Evolutionary conservation across 441 rosid species (phyloP).

Genomic region (Erodium chrysanthum): DNA sequence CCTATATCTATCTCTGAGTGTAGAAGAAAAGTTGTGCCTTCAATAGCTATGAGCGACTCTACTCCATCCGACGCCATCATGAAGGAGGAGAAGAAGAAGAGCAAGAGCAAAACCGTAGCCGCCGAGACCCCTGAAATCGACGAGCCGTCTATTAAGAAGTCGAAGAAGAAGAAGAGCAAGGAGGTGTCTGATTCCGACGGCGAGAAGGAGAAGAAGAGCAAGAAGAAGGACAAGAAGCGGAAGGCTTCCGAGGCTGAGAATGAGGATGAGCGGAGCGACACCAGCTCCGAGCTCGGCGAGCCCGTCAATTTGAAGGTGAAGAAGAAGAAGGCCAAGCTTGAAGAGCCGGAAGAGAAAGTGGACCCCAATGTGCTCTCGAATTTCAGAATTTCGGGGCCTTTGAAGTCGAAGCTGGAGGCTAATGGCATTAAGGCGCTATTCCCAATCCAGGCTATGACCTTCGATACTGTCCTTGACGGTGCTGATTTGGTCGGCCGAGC

Average conservation of each 20-base stretch:
- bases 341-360: constrained; percentile 20
- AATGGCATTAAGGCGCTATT: constrained; percentile 72
- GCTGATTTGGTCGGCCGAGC: constrained; percentile 88
- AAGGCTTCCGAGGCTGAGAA: constrained; percentile 1
- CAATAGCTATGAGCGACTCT: constrained; percentile 29
- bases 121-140: constrained; percentile 28
- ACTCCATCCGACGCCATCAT: background rate
- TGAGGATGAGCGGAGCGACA: background rate
- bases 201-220: constrained; percentile 8
- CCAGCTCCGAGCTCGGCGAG: background rate
- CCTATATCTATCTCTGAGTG: background rate
- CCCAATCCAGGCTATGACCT: constrained; percentile 89
- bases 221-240: constrained; percentile 2
- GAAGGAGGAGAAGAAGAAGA: constrained; percentile 32
- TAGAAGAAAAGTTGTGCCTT: constrained; percentile 36
- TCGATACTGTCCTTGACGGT: constrained; percentile 60
- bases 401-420: constrained; percentile 55
- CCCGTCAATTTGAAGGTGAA: background rate
- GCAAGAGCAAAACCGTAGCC: constrained; percentile 46
- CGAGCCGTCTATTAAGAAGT: constrained; percentile 16
- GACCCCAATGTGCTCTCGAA: constrained; percentile 57
- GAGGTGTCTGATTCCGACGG: background rate
- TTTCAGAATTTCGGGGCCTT: constrained; percentile 58
- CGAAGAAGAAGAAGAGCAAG: constrained; percentile 7
- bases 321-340: constrained; percentile 6